Percentiles rank a stretch among this genome's conserved stretches.
Evolutionary conservation across 768 basidiomycete genomes (phyloP).

Genomic region (Erythrobasidium yunnanense): DNA sequence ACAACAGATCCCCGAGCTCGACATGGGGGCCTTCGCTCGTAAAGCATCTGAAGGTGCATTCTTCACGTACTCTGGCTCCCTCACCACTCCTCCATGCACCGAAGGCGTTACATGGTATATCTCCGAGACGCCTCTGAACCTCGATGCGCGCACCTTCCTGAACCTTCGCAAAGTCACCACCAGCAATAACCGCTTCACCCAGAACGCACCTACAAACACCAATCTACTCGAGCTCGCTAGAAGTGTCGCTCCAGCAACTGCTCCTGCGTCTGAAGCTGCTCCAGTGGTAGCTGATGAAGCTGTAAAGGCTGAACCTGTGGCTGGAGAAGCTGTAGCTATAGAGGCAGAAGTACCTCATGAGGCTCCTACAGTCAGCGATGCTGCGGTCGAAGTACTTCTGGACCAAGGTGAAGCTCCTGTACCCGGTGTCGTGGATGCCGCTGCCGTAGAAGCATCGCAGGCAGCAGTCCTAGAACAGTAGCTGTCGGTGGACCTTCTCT

Average conservation of each 20-base stretch:
- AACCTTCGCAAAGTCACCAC: neutral
- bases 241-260: neutral
- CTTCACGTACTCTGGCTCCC: neutral
- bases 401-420: no score
- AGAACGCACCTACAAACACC: neutral
- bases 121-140: neutral
- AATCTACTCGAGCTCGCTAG: neutral
- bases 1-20: neutral
- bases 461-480: no score
- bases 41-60: neutral
- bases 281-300: no score
- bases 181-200: neutral
- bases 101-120: neutral
- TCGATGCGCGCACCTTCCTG: neutral
- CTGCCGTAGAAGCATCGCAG: no score
- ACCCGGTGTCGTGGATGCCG: no score
- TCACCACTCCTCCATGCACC: conserved; percentile 20
- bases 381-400: no score
- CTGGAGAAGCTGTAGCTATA: no score
- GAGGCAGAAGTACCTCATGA: no score
- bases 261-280: neutral
- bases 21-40: neutral
- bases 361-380: no score
- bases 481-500: no score
- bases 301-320: no score